Evolutionary conservation across 345 rosid genomes (phyloP).

Genomic region (Aurinia saxatilis): DNA sequence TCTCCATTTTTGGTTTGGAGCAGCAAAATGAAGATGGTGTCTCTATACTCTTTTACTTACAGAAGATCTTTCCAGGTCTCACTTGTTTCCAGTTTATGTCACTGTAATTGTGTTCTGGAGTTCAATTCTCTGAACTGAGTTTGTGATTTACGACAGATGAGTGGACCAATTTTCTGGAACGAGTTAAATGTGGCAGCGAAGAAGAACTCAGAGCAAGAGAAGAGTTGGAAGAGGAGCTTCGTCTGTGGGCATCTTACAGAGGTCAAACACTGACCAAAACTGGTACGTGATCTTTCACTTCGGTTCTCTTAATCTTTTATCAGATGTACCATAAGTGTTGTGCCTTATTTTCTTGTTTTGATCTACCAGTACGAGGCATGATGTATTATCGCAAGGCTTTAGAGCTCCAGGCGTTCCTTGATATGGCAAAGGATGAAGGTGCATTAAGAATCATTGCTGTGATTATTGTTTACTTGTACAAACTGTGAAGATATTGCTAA

Average conservation of each 20-base stretch:
- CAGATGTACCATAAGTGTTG: slow-evolving; percentile 15
- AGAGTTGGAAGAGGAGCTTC: slow-evolving; percentile 50
- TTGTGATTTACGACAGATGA: slow-evolving; percentile 43
- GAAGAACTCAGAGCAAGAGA: slow-evolving; percentile 44
- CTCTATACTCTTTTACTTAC: slow-evolving; percentile 70
- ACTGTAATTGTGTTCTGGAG: background rate
- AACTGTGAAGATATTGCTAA: background rate
- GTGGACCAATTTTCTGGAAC: slow-evolving; percentile 64
- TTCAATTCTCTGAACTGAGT: background rate
- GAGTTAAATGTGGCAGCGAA: slow-evolving; percentile 40
- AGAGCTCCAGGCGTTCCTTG: slow-evolving; percentile 79
- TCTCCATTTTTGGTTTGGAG: slow-evolving; percentile 45
- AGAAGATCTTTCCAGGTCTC: slow-evolving; percentile 77
- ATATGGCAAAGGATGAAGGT: slow-evolving; percentile 67
- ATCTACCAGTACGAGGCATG: slow-evolving; percentile 66
- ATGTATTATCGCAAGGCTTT: slow-evolving; percentile 79
- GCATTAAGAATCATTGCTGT: background rate
- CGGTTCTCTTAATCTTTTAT: slow-evolving; percentile 35
- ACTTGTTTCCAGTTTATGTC: background rate
- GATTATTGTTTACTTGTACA: background rate
- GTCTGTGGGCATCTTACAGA: slow-evolving; percentile 77
- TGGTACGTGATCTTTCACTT: slow-evolving; percentile 31
- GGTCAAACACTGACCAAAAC: slow-evolving; percentile 83
- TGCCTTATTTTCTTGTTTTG: slow-evolving; percentile 2
- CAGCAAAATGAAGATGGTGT: slow-evolving; percentile 76